phyloP scores from a whole-genome alignment of 2,329 filamentous ascomycete species.

The Cryphonectria carpinicola region DNA sequence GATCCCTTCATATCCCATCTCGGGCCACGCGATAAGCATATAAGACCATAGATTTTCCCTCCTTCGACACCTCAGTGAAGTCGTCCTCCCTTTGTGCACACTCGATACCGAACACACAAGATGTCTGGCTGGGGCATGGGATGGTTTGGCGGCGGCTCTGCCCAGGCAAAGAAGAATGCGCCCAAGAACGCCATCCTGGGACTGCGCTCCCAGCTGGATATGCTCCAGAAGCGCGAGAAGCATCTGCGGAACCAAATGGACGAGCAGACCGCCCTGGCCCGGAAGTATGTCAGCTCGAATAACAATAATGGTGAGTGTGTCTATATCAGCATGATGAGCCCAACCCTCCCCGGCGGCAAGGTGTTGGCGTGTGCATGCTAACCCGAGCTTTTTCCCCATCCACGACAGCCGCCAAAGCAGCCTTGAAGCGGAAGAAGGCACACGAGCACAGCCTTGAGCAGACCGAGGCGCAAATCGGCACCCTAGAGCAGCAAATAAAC shows the following conservation, averaged over 20 bases:
- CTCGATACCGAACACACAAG: slow-evolving; percentile 33
- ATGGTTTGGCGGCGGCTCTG: slow-evolving; percentile 90
- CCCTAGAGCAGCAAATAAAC: slow-evolving; percentile 93
- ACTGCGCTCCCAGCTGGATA: slow-evolving; percentile 87
- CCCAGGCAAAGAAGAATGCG: slow-evolving; percentile 86
- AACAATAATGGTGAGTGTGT: slow-evolving; percentile 79
- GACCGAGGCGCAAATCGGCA: slow-evolving; percentile 85
- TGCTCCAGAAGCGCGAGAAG: slow-evolving; percentile 95
- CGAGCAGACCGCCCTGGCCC: slow-evolving; percentile 85
- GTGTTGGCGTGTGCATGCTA: slow-evolving; percentile 23
- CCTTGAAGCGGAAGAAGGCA: slow-evolving; percentile 90
- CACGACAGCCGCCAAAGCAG: slow-evolving; percentile 79
- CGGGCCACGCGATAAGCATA: slow-evolving; percentile 21
- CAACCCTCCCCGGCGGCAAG: slow-evolving; percentile 2
- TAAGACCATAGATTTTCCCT: neutral
- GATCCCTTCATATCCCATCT: neutral
- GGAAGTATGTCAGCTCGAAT: slow-evolving; percentile 86
- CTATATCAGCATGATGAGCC: neutral
- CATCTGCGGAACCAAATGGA: slow-evolving; percentile 91
- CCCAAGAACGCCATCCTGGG: slow-evolving; percentile 96
- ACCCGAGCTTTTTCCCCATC: slow-evolving; percentile 30
- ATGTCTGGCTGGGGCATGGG: slow-evolving; percentile 69
- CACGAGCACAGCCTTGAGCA: slow-evolving; percentile 92
- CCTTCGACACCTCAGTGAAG: neutral
- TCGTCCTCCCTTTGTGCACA: slow-evolving; percentile 1